Conservation (phyloP, 2,329 filamentous ascomycete genomes). For the Penicillium hordei region DNA sequence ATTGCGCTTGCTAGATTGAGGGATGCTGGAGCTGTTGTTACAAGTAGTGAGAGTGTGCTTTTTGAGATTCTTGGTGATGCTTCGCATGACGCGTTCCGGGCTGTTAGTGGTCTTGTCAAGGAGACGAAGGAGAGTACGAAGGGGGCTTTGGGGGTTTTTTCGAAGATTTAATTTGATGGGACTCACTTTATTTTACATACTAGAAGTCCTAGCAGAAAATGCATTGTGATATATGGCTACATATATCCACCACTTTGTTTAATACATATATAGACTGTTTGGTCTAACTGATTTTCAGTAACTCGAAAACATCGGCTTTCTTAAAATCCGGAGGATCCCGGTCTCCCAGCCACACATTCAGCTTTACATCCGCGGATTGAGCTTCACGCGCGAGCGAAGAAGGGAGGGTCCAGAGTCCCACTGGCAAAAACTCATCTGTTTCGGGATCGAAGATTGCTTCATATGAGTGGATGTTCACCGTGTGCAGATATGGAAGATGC, state of each 20-base stretch:
- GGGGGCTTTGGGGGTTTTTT: conserved; percentile 64
- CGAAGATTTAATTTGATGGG: conserved; percentile 51
- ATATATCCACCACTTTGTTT: not conserved
- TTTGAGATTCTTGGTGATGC: conserved; percentile 91
- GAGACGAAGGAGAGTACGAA: conserved; percentile 70
- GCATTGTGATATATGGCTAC: no score
- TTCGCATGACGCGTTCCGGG: conserved; percentile 66
- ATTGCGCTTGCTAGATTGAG: conserved; percentile 76
- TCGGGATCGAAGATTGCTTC: not conserved
- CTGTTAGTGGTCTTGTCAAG: conserved; percentile 74
- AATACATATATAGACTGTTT: not conserved
- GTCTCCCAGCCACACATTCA: conserved; percentile 7
- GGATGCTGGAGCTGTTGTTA: conserved; percentile 73
- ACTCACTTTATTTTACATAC: not conserved
- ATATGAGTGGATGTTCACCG: conserved; percentile 3
- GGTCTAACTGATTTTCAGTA: not conserved
- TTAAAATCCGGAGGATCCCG: not conserved
- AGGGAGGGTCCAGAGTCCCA: not conserved
- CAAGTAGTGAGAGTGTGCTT: conserved; percentile 83
- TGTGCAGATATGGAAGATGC: conserved; percentile 3
- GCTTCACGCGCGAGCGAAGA: conserved; percentile 1
- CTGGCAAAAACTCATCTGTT: not conserved
- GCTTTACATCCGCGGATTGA: conserved; percentile 2
- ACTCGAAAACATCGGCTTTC: not conserved
- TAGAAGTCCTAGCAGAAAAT: not conserved